Evolutionary conservation across 2,329 filamentous ascomycete species (phyloP).

Genomic region (Aspergillus quadricinctus): DNA sequence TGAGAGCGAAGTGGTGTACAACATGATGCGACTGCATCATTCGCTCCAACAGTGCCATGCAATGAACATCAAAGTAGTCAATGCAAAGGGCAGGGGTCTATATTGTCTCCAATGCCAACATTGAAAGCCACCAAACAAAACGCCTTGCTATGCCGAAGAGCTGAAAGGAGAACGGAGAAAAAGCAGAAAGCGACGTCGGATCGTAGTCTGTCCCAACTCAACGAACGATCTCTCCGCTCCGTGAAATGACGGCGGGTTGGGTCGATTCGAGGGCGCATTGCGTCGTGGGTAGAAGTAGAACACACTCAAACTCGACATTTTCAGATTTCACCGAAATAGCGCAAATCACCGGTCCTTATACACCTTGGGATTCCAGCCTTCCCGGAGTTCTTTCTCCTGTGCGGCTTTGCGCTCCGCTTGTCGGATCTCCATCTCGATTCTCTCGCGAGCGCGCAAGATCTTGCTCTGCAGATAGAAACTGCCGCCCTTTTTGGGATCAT

Average conservation of each 20-base stretch:
- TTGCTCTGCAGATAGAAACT: slow-evolving; percentile 99
- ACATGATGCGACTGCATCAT: neutral
- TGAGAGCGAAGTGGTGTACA: neutral
- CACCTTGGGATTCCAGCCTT: slow-evolving; percentile 91
- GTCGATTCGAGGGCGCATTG: neutral
- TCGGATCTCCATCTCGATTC: slow-evolving; percentile 81
- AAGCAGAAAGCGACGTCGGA: slow-evolving; percentile 4
- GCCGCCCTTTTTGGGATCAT: slow-evolving; percentile 91
- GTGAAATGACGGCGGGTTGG: neutral
- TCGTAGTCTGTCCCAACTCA: neutral
- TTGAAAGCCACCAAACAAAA: slow-evolving; percentile 27
- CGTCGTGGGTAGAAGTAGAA: neutral
- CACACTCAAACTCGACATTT: neutral
- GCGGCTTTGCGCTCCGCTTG: slow-evolving; percentile 66
- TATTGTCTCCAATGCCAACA: slow-evolving; percentile 12
- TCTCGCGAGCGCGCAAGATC: slow-evolving; percentile 81
- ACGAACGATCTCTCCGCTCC: neutral
- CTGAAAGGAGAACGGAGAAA: slow-evolving; percentile 13
- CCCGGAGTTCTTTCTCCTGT: slow-evolving; percentile 71
- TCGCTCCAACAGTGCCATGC: neutral
- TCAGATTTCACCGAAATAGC: neutral
- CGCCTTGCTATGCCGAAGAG: slow-evolving; percentile 41
- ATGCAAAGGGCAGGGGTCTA: slow-evolving; percentile 19
- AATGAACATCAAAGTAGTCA: slow-evolving; percentile 13
- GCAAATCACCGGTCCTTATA: slow-evolving; percentile 71